Conservation (phyloP, 2,329 filamentous ascomycete species). For the Hypoxylon sp. region DNA sequence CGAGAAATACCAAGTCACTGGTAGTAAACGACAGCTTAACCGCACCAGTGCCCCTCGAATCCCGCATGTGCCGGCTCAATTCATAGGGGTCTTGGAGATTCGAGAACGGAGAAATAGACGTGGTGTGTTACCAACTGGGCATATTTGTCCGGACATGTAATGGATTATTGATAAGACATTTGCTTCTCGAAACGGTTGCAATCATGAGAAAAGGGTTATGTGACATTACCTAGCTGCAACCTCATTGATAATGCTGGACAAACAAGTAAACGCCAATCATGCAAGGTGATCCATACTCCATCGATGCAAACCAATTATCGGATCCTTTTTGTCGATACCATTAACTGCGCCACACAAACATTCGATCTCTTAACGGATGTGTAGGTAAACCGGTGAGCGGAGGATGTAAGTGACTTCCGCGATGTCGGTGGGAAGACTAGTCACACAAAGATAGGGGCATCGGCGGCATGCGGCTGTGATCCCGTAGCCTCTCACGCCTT, state of each 20-base stretch:
- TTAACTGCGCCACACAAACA: slow-evolving; percentile 16
- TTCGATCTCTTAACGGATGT: slow-evolving; percentile 7
- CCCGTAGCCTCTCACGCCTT: slow-evolving; percentile 58
- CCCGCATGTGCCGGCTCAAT: slow-evolving; percentile 19
- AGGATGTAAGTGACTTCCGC: not conserved
- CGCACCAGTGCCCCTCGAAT: slow-evolving; percentile 30
- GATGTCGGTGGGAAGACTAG: slow-evolving; percentile 13
- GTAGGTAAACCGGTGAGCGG: slow-evolving; percentile 23
- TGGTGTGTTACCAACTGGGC: slow-evolving; percentile 14
- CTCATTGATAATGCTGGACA: slow-evolving; percentile 35
- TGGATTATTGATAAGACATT: slow-evolving; percentile 22
- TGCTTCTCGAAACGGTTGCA: slow-evolving; percentile 12
- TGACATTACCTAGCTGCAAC: slow-evolving; percentile 40
- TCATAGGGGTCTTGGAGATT: slow-evolving; percentile 10
- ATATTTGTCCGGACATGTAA: slow-evolving; percentile 15
- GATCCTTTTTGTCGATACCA: slow-evolving; percentile 16
- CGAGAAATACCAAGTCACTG: slow-evolving; percentile 18
- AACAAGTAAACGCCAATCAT: slow-evolving; percentile 39
- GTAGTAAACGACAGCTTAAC: slow-evolving; percentile 27
- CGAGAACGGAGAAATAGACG: slow-evolving; percentile 29
- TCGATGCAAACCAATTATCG: slow-evolving; percentile 26
- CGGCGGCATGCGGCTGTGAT: slow-evolving; percentile 7
- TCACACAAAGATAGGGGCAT: not conserved
- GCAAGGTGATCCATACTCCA: slow-evolving; percentile 37
- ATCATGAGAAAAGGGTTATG: slow-evolving; percentile 32